Conservation (phyloP, 495 filamentous ascomycete genomes). For the Lepidopterella palustris region DNA sequence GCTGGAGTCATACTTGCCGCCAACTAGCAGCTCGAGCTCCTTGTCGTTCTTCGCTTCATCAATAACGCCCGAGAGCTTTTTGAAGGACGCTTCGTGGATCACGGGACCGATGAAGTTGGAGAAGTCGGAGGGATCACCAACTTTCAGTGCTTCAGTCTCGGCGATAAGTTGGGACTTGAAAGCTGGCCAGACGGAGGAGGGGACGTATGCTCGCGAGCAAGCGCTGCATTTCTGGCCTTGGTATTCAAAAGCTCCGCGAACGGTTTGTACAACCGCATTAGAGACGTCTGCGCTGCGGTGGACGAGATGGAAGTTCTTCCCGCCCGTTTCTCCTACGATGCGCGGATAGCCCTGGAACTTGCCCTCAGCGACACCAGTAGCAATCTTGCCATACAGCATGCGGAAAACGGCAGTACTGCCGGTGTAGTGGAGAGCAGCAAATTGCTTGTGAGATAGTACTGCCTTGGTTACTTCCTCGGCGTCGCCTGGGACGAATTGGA, state of each 20-base stretch:
- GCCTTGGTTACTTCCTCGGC: constrained; percentile 37
- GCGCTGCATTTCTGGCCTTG: constrained; percentile 43
- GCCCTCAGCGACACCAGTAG: constrained; percentile 31
- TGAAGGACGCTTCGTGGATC: constrained; percentile 39
- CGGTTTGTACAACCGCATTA: constrained; percentile 39
- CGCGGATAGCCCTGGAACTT: constrained; percentile 39
- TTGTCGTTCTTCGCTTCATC: constrained; percentile 56
- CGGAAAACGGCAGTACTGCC: constrained; percentile 40
- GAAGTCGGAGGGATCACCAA: constrained; percentile 35
- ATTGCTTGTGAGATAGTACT: constrained; percentile 35
- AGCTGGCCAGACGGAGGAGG: constrained; percentile 33
- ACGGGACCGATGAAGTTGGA: constrained; percentile 41
- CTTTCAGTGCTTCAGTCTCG: constrained; percentile 35
- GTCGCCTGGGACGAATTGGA: constrained; percentile 41
- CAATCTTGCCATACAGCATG: constrained; percentile 37
- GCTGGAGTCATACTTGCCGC: constrained; percentile 53
- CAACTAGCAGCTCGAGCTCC: constrained; percentile 54
- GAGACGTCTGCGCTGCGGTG: constrained; percentile 36
- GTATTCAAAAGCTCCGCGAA: constrained; percentile 42
- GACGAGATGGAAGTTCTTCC: constrained; percentile 42
- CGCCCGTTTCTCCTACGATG: constrained; percentile 41
- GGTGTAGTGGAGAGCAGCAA: constrained; percentile 40
- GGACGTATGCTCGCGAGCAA: constrained; percentile 36
- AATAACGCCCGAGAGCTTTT: constrained; percentile 41
- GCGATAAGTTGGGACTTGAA: constrained; percentile 33